These are phyloP conservation scores for Saccharomycopsis vini DNA, from an alignment of 805 yeast genomes.

Conservation along the genomic window DNA sequence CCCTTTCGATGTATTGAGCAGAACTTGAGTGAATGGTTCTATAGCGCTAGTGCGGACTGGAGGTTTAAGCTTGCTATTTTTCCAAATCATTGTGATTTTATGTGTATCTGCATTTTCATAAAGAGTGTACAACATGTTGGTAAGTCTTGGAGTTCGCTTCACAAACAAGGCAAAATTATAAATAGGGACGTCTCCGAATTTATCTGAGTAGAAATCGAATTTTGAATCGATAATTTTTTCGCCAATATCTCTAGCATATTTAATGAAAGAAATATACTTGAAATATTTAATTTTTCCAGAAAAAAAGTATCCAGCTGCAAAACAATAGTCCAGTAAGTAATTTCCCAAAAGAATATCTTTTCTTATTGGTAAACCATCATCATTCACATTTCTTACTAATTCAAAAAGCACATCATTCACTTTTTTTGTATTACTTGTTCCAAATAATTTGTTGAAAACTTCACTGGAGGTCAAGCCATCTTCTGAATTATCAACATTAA, in stretches of 20 bases:
- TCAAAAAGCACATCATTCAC: not conserved
- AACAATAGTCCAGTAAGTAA: not conserved
- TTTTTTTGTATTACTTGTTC: conserved; percentile 1
- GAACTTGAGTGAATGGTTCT: too few relatives aligned
- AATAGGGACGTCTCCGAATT: not conserved
- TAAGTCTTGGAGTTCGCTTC: too few relatives aligned
- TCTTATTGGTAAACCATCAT: not conserved
- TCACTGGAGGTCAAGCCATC: not conserved
- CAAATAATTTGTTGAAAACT: not conserved
- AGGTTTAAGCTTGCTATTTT: too few relatives aligned
- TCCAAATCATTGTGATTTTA: too few relatives aligned
- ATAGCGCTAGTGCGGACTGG: too few relatives aligned
- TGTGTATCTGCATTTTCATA: too few relatives aligned
- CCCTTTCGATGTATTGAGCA: too few relatives aligned
- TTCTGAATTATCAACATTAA: not conserved
- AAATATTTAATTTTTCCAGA: conserved; percentile 3
- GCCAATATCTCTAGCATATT: not conserved
- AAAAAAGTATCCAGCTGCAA: conserved; percentile 4
- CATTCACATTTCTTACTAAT: not conserved
- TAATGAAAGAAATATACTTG: not conserved
- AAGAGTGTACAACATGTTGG: too few relatives aligned
- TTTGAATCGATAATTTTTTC: not conserved
- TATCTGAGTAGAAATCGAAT: conserved; percentile 5
- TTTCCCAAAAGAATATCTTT: not conserved
- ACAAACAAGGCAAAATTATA: too few relatives aligned